Evolutionary conservation across 2,329 filamentous ascomycete species (phyloP).

Genomic region (Scedosporium aurantiacum): DNA sequence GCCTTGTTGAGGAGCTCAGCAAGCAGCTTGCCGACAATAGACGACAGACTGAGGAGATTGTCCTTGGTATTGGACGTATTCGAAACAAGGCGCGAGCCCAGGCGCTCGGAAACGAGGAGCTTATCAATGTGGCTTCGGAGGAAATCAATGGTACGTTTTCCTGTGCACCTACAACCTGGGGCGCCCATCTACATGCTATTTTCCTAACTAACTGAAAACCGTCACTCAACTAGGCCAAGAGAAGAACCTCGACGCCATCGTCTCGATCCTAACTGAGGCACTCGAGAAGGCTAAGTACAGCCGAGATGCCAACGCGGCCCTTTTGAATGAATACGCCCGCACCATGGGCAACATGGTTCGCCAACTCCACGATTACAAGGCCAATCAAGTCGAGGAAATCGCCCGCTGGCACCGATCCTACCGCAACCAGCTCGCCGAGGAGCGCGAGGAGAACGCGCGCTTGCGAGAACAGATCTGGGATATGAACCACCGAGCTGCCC

Average conservation of each 20-base stretch:
- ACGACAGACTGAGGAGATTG: slow-evolving; percentile 51
- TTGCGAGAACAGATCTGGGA: slow-evolving; percentile 57
- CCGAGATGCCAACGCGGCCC: slow-evolving; percentile 48
- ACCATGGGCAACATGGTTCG: slow-evolving; percentile 47
- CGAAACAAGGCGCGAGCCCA: slow-evolving; percentile 43
- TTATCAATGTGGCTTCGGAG: slow-evolving; percentile 43
- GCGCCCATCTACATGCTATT: background rate
- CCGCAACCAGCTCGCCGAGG: slow-evolving; percentile 52
- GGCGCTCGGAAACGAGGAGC: slow-evolving; percentile 44
- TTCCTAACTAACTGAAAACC: background rate
- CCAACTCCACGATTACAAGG: slow-evolving; percentile 57
- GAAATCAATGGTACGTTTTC: slow-evolving; percentile 41
- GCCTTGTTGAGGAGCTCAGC: slow-evolving; percentile 56
- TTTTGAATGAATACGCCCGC: slow-evolving; percentile 47
- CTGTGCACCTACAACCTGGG: background rate
- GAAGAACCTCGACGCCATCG: slow-evolving; percentile 47
- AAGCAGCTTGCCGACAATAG: slow-evolving; percentile 52
- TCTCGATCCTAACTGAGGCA: slow-evolving; percentile 49
- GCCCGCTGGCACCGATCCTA: slow-evolving; percentile 56
- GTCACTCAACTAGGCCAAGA: slow-evolving; percentile 36
- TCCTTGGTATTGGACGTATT: slow-evolving; percentile 50
- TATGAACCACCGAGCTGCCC: slow-evolving; percentile 49
- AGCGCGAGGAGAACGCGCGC: slow-evolving; percentile 51
- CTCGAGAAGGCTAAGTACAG: slow-evolving; percentile 51
- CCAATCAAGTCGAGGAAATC: slow-evolving; percentile 49